Base-by-base conservation (phyloP, 2,329 filamentous ascomycete genomes). In the Penicillium sclerotiorum region DNA sequence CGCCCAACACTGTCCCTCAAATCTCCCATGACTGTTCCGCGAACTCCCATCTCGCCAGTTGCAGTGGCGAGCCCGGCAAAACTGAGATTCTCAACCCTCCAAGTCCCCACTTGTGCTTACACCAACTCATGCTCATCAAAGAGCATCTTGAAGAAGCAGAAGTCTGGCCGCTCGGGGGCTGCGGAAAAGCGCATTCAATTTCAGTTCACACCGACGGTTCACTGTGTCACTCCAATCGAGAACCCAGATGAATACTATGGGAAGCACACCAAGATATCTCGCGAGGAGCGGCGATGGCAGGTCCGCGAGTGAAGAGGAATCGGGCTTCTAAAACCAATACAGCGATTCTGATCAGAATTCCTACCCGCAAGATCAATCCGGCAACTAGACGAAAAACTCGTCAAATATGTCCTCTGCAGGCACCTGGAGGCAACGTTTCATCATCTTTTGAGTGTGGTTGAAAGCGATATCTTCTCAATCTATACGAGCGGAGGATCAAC, bases 181-280 rank as follows among this genome's bases (percentile, higher is more conserved):
- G 22, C 53, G 40, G 57, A 63, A 25, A 75, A 75, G 54, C 68
- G 67, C 38, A 71, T 77, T 39, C 69, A 75, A 40, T 78, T 78
- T 59, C 60, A 66, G 32, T 69, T 67, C 30, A 71, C 73, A 5
- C 75, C 75, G 4, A 73, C 68, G 18, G 69, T 79, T 20, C 67
- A 77, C 60, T 74, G 71, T 48, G 71, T 79, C 41, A 77, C 74
- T 2, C 75, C 76, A 1, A 77, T 79, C 52, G 75, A 77, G 57
- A 73, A 74, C 15, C 67, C 70, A 5, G 72, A 77, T 15, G 76
- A 77, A 44, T 78, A 77, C 54, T 77, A 78, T 43, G 76, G 75
- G 39, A 67, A 61, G n/a, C 72, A 77, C 54, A 67, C 60, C 33
- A 77, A 75, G 62, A 67, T 77, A 62, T 69, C 69, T 28, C 67